These are phyloP conservation scores for Cadophora malorum DNA, from an alignment of 2,329 filamentous ascomycete genomes.

Conservation along the genomic window DNA sequence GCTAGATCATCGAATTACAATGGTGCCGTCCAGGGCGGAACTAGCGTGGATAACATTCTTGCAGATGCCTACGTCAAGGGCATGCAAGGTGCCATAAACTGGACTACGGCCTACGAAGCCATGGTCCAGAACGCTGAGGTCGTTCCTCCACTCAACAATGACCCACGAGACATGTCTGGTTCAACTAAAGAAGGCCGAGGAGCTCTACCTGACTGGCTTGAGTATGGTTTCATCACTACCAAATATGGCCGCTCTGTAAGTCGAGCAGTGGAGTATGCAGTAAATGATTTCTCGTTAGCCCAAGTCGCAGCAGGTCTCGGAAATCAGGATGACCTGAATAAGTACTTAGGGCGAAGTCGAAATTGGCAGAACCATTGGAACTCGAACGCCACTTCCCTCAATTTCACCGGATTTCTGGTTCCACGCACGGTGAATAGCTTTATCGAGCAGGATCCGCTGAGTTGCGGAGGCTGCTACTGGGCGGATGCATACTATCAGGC, in stretches of 20 bases:
- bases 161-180: constrained; percentile 50
- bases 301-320: constrained; percentile 67
- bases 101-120: neutral
- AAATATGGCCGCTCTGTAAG: constrained; percentile 67
- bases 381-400: neutral
- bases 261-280: constrained; percentile 70
- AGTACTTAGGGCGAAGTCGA: neutral
- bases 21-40: constrained; percentile 71
- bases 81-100: constrained; percentile 53
- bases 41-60: constrained; percentile 73
- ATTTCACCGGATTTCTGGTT: neutral
- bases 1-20: constrained; percentile 73
- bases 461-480: constrained; percentile 62
- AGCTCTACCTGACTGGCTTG: constrained; percentile 71
- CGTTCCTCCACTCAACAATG: neutral
- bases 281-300: constrained; percentile 72
- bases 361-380: neutral
- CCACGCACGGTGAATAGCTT: neutral
- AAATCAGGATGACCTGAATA: constrained; percentile 56
- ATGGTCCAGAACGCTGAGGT: neutral
- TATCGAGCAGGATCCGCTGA: constrained; percentile 52
- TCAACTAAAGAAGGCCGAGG: constrained; percentile 73
- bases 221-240: constrained; percentile 69
- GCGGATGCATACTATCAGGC: constrained; percentile 58
- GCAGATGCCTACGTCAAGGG: constrained; percentile 77